Percentiles rank a stretch among this genome's conserved stretches.
Conservation (phyloP, 2,329 filamentous ascomycete genomes). For the Atkinsonella texensis region DNA sequence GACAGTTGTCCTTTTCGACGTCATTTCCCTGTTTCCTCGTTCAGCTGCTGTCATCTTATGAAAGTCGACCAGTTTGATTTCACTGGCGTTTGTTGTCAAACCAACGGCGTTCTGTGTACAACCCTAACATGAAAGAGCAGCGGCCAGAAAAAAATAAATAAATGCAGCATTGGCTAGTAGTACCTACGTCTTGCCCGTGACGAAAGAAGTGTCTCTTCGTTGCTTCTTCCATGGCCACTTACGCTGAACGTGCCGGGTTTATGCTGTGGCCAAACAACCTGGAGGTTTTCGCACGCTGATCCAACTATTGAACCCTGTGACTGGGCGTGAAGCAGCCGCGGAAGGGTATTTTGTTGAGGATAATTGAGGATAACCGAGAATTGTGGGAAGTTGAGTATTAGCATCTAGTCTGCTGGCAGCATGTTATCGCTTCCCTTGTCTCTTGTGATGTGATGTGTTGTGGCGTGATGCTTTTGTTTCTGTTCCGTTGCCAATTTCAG, state of each 20-base stretch:
- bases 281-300: no score
- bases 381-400: no score
- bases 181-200: constrained; percentile 27
- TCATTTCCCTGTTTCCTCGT: constrained; percentile 18
- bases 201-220: constrained; percentile 37
- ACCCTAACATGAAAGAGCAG: background rate
- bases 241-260: background rate
- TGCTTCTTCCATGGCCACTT: constrained; percentile 31
- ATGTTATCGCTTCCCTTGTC: no score
- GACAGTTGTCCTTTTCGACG: constrained; percentile 34
- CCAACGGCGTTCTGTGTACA: background rate
- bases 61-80: background rate
- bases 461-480: no score
- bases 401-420: no score
- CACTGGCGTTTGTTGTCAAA: background rate
- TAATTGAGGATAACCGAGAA: no score
- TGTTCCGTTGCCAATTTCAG: no score
- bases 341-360: no score
- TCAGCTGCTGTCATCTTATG: background rate
- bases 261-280: background rate
- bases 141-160: background rate
- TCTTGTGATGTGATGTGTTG: no score
- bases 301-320: no score
- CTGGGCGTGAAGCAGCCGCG: no score
- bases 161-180: background rate